These are phyloP conservation scores for Colletotrichum scovillei DNA, from an alignment of 2,329 filamentous ascomycete genomes.

Conservation along the genomic window DNA sequence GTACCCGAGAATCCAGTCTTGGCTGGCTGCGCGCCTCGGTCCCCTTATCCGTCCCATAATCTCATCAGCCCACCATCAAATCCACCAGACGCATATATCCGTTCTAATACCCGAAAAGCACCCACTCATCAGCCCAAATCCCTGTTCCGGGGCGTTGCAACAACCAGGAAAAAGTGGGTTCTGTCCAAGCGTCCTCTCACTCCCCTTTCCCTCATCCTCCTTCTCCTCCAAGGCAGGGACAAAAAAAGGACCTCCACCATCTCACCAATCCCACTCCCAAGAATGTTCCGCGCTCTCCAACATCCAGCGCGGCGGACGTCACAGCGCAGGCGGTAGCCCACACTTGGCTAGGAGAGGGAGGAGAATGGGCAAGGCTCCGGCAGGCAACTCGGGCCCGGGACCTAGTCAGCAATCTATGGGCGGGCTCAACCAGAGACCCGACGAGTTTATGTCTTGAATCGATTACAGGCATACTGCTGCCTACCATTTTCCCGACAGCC, in stretches of 20 bases:
- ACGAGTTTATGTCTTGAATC: not conserved
- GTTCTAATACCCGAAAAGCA: conserved; percentile 28
- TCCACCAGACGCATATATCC: conserved; percentile 24
- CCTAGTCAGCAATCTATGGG: not conserved
- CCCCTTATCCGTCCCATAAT: conserved; percentile 30
- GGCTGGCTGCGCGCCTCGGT: conserved; percentile 14
- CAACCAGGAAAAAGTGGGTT: not conserved
- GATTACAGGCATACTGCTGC: not conserved
- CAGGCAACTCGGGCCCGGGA: conserved; percentile 12
- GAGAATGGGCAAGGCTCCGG: not conserved
- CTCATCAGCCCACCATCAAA: conserved; percentile 16
- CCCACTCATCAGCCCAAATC: conserved; percentile 20
- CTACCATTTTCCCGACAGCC: not conserved
- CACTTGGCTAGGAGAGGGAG: not conserved
- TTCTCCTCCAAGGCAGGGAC: not conserved
- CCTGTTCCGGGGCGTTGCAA: conserved; percentile 1
- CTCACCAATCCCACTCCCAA: not conserved
- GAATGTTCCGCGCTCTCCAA: not conserved
- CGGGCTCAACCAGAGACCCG: not conserved
- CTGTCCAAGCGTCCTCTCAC: not conserved
- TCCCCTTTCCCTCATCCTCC: not conserved
- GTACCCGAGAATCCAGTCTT: conserved; percentile 19
- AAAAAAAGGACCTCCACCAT: not conserved
- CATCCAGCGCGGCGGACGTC: conserved; percentile 12
- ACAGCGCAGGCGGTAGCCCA: conserved; percentile 4